Base-by-base conservation (phyloP, 192 early-diverging fungal genomes). In the Lobosporangium transversale region DNA sequence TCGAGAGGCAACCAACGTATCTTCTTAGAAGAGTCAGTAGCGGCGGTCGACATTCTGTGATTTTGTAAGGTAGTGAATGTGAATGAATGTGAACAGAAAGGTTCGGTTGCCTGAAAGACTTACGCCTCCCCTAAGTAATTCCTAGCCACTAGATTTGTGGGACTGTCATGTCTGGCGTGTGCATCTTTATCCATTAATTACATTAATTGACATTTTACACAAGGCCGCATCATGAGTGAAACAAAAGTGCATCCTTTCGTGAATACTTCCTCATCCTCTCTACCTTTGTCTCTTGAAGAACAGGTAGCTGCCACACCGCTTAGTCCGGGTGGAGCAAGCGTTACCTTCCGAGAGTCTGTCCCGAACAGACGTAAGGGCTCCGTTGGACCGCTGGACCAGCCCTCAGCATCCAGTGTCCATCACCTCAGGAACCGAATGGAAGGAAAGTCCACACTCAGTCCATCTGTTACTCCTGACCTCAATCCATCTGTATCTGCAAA, bases 1-100 rank as follows among this genome's bases (percentile, higher is more conserved):
- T 97, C 95, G 37, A 97, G 88, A 7, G 95, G 94, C 14, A 95
- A 60, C 95, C 95, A 97, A 58, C 78, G 78, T 6, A 85, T 84
- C 30, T 66, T 65, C 54, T 82, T 81, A 8, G 51, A 32, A 2
- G 36, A 48, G 40, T 61, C 21, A 30, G 64, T 21, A n/a, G 45
- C 4, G 8, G 59, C 26, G 8, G 52, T 56, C 21, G 48, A 40
- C 35, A 29, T 42, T 45, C 17, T 44, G n/a, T n/a, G n/a, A n/a
- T n/a, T n/a, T n/a, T n/a, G n/a, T n/a, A n/a, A n/a, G n/a, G n/a
- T n/a, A n/a, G n/a, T n/a, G n/a, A n/a, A n/a, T n/a, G n/a, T n/a
- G n/a, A n/a, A n/a, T n/a, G n/a, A n/a, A n/a, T n/a, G n/a, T n/a
- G n/a, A n/a, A n/a, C n/a, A n/a, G n/a, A n/a, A n/a, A n/a, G n/a